Conservation (phyloP, 2,329 filamentous ascomycete species). For the Fusarium dimerum region DNA sequence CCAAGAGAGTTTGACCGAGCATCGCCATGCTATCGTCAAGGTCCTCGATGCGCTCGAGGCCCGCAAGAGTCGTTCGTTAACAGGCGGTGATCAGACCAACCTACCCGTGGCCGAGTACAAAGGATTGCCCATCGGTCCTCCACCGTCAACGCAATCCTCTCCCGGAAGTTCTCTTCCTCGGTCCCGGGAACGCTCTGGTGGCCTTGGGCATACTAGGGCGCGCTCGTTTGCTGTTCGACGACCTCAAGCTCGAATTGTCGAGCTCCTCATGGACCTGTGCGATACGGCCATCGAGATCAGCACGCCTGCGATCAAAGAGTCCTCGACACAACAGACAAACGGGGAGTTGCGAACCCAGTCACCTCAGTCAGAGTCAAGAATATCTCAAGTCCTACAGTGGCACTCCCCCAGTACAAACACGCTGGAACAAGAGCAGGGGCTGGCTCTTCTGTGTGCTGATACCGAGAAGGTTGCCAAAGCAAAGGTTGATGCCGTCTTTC, state of each 20-base stretch:
- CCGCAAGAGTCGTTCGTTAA: conserved; percentile 64
- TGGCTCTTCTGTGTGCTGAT: conserved; percentile 85
- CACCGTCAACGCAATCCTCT: conserved; percentile 69
- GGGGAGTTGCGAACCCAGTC: conserved; percentile 91
- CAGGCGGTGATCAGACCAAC: conserved; percentile 55
- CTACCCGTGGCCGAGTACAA: conserved; percentile 78
- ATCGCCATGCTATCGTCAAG: conserved; percentile 91
- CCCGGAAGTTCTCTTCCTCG: conserved; percentile 71
- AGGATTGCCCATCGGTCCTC: conserved; percentile 78
- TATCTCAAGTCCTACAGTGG: conserved; percentile 94
- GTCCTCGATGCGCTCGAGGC: conserved; percentile 91
- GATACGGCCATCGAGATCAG: conserved; percentile 95
- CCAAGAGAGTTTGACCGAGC: conserved; percentile 88
- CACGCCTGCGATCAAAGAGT: conserved; percentile 89
- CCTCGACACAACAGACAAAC: conserved; percentile 58
- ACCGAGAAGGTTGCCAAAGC: conserved; percentile 81
- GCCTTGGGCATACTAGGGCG: conserved; percentile 76
- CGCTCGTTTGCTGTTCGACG: conserved; percentile 90
- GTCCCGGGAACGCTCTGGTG: conserved; percentile 72
- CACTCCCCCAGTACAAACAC: conserved; percentile 91
- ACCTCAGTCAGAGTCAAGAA: conserved; percentile 91
- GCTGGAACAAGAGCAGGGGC: conserved; percentile 87
- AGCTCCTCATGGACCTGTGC: conserved; percentile 90
- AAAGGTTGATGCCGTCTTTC: conserved; percentile 91
- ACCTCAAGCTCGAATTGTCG: conserved; percentile 89